Evolutionary conservation across 176 grass and related monocot genomes (phyloP), one percentile per base, ranked within the genome.

Genomic region (Bonia amplexicaulis): DNA sequence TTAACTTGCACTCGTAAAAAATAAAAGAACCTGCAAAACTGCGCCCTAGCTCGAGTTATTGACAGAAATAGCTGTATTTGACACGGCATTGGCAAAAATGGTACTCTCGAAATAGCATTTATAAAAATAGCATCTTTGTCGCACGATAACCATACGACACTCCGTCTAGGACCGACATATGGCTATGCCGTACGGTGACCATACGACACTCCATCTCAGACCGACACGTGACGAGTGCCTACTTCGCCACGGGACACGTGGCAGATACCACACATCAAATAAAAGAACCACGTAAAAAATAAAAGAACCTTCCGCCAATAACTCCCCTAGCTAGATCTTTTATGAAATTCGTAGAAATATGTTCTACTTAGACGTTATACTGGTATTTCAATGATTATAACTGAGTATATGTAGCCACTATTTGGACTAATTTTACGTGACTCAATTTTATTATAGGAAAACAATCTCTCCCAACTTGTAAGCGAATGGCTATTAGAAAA

Each of bases 81-180:
- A 33, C 3, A 0, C 3, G 31, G 3, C 2, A 33, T 33, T 33
- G 3, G 31, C 0, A 33, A 33, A 3, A 33, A 29, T 33, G 3
- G 31, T 33, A 33, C 31, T 1, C 3, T 33, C 31, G 3, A 3
- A 33, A 33, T 1, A 0, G 2, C 0, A 33, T 33, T 33, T 33
- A 3, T 1, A 33, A 33, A 33, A 33, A 33, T 33, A 3, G 3
- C 31, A 33, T 33, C 31, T 3, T 3, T 33, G 31, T 33, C 0
- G 0, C 31, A 33, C 31, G 31, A 3, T 33, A 0, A 33, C 31
- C 31, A 0, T 33, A 0, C 31, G 31, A 0, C 3, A 33, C 31
- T 33, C 0, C 3, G 3, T 0, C 3, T 33, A 0, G 0, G 3
- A 3, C 31, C 31, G 31, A 33, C 31, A 33, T 33, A 3, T 33